These are phyloP conservation scores for Tuber borchii DNA, from an alignment of 495 filamentous ascomycete species.

Conservation along the genomic window DNA sequence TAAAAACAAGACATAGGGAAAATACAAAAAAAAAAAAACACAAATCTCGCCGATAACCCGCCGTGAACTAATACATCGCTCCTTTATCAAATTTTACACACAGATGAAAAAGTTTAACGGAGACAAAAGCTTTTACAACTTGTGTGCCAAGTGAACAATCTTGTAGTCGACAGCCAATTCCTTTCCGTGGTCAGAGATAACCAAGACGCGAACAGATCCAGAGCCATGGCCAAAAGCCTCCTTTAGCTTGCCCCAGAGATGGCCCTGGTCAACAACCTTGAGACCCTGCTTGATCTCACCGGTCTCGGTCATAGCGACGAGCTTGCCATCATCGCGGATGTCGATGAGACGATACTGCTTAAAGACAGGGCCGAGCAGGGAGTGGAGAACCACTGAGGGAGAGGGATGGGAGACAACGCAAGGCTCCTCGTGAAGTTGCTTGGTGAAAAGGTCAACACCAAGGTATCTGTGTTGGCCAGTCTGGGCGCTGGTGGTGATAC, in stretches of 20 bases:
- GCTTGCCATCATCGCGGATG: constrained; percentile 77
- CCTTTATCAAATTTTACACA: constrained; percentile 35
- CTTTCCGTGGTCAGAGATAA: constrained; percentile 87
- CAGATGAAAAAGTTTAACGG: constrained; percentile 31
- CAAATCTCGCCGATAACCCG: background rate
- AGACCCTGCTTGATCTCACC: constrained; percentile 98
- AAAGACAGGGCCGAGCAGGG: constrained; percentile 98
- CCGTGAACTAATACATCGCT: background rate
- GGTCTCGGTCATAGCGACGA: constrained; percentile 75
- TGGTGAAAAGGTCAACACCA: constrained; percentile 99
- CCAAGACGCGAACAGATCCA: constrained; percentile 86
- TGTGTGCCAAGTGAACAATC: constrained; percentile 64
- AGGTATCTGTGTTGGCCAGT: constrained; percentile 99
- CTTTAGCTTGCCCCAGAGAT: constrained; percentile 71
- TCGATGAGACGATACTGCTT: constrained; percentile 99
- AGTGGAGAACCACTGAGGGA: constrained; percentile 95
- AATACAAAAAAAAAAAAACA: background rate
- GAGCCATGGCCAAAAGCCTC: constrained; percentile 85
- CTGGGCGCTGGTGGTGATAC: constrained; percentile 94
- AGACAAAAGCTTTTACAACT: constrained; percentile 39
- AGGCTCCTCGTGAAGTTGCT: constrained; percentile 98
- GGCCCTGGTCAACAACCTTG: constrained; percentile 85
- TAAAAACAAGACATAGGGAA: background rate
- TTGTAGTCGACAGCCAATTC: constrained; percentile 99
- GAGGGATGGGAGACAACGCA: constrained; percentile 95